Evolutionary conservation across 169 alveolate genomes (phyloP).

Genomic region (Amoebophrya sp.): DNA sequence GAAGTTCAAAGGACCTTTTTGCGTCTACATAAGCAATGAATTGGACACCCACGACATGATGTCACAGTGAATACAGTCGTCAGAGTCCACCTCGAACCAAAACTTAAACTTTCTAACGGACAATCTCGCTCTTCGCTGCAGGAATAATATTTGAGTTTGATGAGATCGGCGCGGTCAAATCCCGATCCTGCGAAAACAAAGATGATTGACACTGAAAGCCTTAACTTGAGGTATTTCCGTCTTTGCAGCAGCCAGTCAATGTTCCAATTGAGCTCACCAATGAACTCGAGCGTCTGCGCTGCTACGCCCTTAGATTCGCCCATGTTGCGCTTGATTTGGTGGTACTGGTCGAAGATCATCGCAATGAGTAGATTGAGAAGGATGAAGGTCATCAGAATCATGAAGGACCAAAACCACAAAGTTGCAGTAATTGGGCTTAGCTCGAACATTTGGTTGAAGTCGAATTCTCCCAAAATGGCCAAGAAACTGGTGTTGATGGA

Average conservation of each 20-base stretch:
- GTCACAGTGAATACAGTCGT: too few species aligned
- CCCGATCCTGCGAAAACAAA: too few species aligned
- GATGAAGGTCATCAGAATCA: background rate
- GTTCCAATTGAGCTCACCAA: background rate
- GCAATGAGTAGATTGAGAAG: background rate
- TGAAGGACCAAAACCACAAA: background rate
- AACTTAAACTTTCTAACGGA: too few species aligned
- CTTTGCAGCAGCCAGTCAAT: background rate
- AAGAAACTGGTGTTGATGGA: conserved; percentile 18
- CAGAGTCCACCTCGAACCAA: too few species aligned
- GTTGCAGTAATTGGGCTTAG: background rate
- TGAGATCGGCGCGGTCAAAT: too few species aligned
- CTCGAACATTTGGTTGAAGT: conserved; percentile 4
- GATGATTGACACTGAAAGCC: too few species aligned
- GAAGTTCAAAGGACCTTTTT: too few species aligned
- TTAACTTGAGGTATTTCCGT: background rate
- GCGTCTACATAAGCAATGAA: too few species aligned
- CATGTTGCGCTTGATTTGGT: background rate
- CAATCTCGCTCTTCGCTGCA: too few species aligned
- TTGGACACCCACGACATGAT: too few species aligned
- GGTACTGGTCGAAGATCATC: background rate
- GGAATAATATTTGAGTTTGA: too few species aligned
- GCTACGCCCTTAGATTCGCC: background rate
- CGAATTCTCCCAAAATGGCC: conserved; percentile 32
- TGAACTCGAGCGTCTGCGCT: background rate